Conservation (phyloP, 108 stramenopile species). For the Conticribra guillardii region DNA sequence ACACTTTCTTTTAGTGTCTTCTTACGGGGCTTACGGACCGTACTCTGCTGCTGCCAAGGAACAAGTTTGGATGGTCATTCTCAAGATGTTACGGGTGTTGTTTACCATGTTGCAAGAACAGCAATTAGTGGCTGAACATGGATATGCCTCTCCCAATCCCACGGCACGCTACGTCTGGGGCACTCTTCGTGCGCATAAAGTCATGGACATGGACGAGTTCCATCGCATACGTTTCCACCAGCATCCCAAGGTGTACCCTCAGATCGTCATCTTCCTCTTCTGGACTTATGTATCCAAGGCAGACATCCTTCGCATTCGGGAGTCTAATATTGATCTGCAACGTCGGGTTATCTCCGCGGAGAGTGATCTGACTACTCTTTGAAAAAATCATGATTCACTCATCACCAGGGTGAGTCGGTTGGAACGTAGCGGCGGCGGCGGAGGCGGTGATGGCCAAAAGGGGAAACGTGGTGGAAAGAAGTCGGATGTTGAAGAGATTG, state of each 20-base stretch:
- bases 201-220: constrained; percentile 1
- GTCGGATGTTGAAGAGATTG: too few species aligned
- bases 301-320: too few species aligned
- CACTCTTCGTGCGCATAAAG: not conserved
- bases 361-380: not conserved
- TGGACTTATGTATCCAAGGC: not conserved
- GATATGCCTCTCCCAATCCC: not conserved
- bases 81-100: not conserved
- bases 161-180: constrained; percentile 2
- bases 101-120: too few species aligned
- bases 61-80: constrained; percentile 2
- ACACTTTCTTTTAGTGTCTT: not conserved
- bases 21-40: not conserved
- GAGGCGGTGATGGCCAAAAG: too few species aligned
- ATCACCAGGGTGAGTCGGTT: not conserved
- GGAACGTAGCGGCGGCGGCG: not conserved
- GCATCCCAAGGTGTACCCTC: constrained; percentile 5
- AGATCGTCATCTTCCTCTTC: not conserved
- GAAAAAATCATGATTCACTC: not conserved
- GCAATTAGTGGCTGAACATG: not conserved
- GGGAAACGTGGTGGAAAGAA: too few species aligned
- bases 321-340: too few species aligned
- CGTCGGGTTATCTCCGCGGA: not conserved
- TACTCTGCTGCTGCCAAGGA: constrained; percentile 1
- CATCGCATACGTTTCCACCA: not conserved